phyloP scores from a whole-genome alignment of 225 moss, liverwort and hornwort species.

The Antitrichia curtipendula region DNA sequence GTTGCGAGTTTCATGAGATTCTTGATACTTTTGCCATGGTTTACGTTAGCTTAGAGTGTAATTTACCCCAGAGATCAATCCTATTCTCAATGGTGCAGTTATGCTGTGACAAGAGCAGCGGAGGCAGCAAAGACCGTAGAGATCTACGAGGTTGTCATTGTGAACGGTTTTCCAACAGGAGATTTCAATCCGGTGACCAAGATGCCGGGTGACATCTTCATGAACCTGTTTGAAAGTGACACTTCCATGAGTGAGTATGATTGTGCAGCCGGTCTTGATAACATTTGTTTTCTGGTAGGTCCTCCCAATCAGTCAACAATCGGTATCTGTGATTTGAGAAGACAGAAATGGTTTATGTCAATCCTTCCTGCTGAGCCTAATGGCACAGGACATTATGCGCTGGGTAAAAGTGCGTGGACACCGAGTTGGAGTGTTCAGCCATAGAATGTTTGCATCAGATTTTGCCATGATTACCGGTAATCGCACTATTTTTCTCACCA shows the following conservation, averaged over 20 bases:
- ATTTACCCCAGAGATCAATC: background rate
- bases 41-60: background rate
- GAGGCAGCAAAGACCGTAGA: conserved; percentile 26
- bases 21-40: background rate
- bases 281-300: conserved; percentile 28
- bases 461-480: background rate
- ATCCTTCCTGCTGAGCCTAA: conserved; percentile 19
- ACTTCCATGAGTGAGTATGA: conserved; percentile 26
- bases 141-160: conserved; percentile 35
- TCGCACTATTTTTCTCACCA: background rate
- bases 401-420: conserved; percentile 27
- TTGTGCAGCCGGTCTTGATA: conserved; percentile 17
- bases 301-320: conserved; percentile 31
- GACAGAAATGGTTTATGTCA: conserved; percentile 34
- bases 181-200: conserved; percentile 26
- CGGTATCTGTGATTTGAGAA: conserved; percentile 29
- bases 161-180: conserved; percentile 30
- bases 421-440: conserved; percentile 8
- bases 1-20: background rate
- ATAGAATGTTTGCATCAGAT: background rate
- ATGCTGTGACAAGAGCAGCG: conserved; percentile 25
- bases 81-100: background rate
- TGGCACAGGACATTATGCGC: conserved; percentile 7
- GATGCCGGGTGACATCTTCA: conserved; percentile 33
- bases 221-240: conserved; percentile 31